Conservation (phyloP, 179 eudicot genomes). For the Beta corolliflora region DNA sequence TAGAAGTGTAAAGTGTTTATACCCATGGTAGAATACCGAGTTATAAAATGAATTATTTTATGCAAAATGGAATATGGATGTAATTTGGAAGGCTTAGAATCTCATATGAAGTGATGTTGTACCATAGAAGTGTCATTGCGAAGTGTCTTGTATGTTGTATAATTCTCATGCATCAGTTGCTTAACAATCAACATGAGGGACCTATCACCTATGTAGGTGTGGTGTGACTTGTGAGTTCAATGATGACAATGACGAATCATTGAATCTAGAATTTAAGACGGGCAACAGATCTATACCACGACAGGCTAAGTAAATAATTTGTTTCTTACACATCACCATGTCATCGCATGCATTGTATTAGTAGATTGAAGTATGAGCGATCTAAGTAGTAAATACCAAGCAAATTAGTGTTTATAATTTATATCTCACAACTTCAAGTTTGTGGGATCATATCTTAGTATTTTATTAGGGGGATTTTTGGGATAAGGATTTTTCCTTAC, state of each 20-base stretch:
- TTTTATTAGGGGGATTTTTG: too few relatives aligned
- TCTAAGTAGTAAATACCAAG: neutral
- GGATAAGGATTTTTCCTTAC: too few relatives aligned
- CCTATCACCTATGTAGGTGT: neutral
- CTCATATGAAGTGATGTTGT: neutral
- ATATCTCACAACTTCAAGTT: too few relatives aligned
- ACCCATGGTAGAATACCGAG: neutral
- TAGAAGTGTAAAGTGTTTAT: neutral
- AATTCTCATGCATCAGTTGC: neutral
- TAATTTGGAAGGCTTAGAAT: neutral
- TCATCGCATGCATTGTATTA: conserved; percentile 1
- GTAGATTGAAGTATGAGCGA: neutral
- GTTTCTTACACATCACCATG: neutral
- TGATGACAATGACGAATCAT: conserved; percentile 17
- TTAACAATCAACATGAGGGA: conserved; percentile 8
- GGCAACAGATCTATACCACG: neutral
- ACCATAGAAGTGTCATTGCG: neutral
- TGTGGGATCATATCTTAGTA: too few relatives aligned
- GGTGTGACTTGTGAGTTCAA: conserved; percentile 16
- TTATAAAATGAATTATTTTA: neutral
- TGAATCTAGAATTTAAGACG: neutral
- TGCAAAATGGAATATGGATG: neutral
- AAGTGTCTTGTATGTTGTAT: neutral
- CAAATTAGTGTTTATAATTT: neutral
- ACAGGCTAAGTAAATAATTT: neutral